Conservation (phyloP, 768 basidiomycete genomes). For the Mycena amicta region DNA sequence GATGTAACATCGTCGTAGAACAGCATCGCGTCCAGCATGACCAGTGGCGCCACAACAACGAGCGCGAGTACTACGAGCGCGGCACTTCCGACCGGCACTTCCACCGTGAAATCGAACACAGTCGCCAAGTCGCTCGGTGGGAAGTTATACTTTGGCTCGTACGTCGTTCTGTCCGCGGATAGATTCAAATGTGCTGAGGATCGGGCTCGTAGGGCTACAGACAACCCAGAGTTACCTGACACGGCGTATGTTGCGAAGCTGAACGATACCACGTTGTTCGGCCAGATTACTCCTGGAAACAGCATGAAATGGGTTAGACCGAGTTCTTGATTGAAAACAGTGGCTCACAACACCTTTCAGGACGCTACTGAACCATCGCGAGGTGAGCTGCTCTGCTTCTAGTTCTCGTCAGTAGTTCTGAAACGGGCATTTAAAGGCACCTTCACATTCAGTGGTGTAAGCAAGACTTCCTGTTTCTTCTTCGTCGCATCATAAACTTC, state of each 20-base stretch:
- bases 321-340: background rate
- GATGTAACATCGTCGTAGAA: too few relatives aligned
- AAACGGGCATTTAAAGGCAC: too few relatives aligned
- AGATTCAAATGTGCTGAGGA: background rate
- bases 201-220: slow-evolving; percentile 36
- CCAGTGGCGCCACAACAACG: too few relatives aligned
- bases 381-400: slow-evolving; percentile 23
- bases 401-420: background rate
- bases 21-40: too few relatives aligned
- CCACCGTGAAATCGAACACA: slow-evolving; percentile 33
- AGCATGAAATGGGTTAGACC: slow-evolving; percentile 57
- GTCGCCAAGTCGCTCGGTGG: slow-evolving; percentile 39
- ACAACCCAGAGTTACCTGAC: slow-evolving; percentile 47
- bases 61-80: slow-evolving; percentile 12
- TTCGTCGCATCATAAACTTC: too few relatives aligned
- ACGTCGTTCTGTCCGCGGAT: background rate
- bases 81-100: slow-evolving; percentile 24
- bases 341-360: slow-evolving; percentile 27
- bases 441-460: too few relatives aligned
- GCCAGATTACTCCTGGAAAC: slow-evolving; percentile 47
- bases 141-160: slow-evolving; percentile 49
- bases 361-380: slow-evolving; percentile 54
- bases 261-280: slow-evolving; percentile 38
- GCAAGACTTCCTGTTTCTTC: too few relatives aligned
- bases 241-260: slow-evolving; percentile 39